A percentile compares a stretch with the other conserved stretches of the same genome.
These are phyloP conservation scores for Pachysandra terminalis DNA, from an alignment of 164 flowering plant species.

Conservation along the genomic window DNA sequence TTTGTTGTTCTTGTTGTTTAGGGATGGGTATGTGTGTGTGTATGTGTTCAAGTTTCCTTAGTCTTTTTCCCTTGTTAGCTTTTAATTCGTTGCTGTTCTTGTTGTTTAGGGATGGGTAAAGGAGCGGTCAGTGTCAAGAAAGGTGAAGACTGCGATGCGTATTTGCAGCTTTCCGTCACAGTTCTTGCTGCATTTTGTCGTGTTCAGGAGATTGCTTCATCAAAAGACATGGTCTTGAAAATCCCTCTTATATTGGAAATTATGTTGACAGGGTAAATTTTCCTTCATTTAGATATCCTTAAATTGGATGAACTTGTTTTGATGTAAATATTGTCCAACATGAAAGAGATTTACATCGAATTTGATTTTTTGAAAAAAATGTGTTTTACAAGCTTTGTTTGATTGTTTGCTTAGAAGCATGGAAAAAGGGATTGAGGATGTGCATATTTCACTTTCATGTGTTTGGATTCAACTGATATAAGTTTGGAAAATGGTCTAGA, in stretches of 20 bases:
- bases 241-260: slow-evolving; percentile 65
- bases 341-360: too few species aligned
- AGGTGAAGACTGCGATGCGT: slow-evolving; percentile 56
- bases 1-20: slow-evolving; percentile 13
- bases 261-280: slow-evolving; percentile 41
- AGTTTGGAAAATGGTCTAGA: too few species aligned
- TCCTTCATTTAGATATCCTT: neutral
- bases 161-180: slow-evolving; percentile 70
- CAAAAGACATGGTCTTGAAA: slow-evolving; percentile 63
- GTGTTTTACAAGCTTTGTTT: too few species aligned
- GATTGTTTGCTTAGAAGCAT: too few species aligned
- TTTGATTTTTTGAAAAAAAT: too few species aligned
- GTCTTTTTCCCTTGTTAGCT: neutral
- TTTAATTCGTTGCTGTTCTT: neutral
- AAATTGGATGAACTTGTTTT: too few species aligned
- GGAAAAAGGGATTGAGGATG: too few species aligned
- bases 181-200: slow-evolving; percentile 76
- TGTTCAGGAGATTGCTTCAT: slow-evolving; percentile 79
- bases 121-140: slow-evolving; percentile 30
- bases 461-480: too few species aligned
- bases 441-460: too few species aligned
- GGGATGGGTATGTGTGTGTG: slow-evolving; percentile 70
- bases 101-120: slow-evolving; percentile 57
- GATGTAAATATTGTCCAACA: too few species aligned
- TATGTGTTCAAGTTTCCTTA: neutral